These are phyloP conservation scores for Plasmodium vivax DNA, from an alignment of 169 alveolate genomes.

Conservation along the genomic window DNA sequence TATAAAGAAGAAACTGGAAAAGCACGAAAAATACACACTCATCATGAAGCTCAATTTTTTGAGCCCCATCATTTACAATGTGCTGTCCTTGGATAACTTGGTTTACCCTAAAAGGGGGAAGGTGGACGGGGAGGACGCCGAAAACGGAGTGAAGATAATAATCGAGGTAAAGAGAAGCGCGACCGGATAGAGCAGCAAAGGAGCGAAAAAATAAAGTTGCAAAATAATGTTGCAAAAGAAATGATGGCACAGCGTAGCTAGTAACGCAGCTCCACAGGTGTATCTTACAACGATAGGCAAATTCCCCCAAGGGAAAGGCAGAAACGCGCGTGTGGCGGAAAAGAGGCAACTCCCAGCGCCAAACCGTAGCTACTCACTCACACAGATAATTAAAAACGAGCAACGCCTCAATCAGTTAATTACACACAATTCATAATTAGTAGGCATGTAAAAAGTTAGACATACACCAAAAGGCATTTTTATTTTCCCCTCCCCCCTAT, in stretches of 20 bases:
- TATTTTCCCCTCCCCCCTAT: neutral
- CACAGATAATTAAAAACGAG: neutral
- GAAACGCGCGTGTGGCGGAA: neutral
- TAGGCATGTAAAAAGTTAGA: neutral
- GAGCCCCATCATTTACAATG: constrained; percentile 26
- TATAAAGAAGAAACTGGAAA: constrained; percentile 41
- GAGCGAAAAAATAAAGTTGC: neutral
- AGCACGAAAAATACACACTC: constrained; percentile 37
- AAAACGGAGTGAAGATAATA: constrained; percentile 27
- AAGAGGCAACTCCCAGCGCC: neutral
- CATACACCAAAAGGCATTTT: neutral
- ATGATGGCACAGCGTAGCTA: neutral
- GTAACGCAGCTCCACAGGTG: neutral
- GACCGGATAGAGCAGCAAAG: neutral
- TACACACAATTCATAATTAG: neutral
- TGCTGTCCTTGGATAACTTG: constrained; percentile 12
- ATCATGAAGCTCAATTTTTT: constrained; percentile 47
- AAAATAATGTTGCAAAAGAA: neutral
- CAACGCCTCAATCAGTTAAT: neutral
- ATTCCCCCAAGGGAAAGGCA: neutral
- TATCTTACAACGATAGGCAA: neutral
- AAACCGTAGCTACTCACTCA: neutral
- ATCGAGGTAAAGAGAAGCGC: constrained; percentile 37
- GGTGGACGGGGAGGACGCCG: neutral
- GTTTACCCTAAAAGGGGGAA: constrained; percentile 12